These are phyloP conservation scores for Lycium barbarum DNA, from an alignment of 257 asterid genomes.

Conservation along the genomic window DNA sequence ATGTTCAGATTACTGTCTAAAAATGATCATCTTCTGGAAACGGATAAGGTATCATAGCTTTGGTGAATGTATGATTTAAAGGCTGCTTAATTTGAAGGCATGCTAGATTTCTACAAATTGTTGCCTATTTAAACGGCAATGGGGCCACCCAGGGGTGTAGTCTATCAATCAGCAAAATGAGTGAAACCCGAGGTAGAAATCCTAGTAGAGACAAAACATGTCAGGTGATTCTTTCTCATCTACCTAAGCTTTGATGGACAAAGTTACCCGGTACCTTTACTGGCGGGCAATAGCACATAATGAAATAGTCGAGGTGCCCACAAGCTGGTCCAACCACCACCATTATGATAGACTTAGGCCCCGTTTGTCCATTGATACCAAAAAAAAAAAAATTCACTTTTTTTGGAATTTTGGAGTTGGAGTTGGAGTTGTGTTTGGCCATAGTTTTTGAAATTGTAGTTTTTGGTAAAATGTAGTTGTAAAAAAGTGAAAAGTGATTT, in stretches of 20 bases:
- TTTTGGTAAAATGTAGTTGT: too few relatives aligned
- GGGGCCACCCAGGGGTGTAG: not conserved
- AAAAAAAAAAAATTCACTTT: too few relatives aligned
- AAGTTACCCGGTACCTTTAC: not conserved
- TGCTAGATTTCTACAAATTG: not conserved
- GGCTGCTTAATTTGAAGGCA: not conserved
- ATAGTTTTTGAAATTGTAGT: too few relatives aligned
- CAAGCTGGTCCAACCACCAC: not conserved
- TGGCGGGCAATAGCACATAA: not conserved
- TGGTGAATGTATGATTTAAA: slow-evolving; percentile 21
- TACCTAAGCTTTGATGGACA: not conserved
- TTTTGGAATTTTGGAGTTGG: too few relatives aligned
- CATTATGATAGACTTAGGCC: slow-evolving; percentile 19
- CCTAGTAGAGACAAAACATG: not conserved
- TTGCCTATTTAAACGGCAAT: not conserved
- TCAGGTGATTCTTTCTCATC: not conserved
- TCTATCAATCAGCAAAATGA: not conserved
- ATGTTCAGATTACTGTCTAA: slow-evolving; percentile 76
- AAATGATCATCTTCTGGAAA: slow-evolving; percentile 58
- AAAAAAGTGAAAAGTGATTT: too few relatives aligned
- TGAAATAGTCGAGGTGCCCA: slow-evolving; percentile 1
- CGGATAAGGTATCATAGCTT: slow-evolving; percentile 67
- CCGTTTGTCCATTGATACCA: too few relatives aligned
- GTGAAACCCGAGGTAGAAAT: not conserved
- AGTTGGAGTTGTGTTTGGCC: too few relatives aligned